These are phyloP conservation scores for Pleurotus djamor DNA, from an alignment of 768 basidiomycete species.

Conservation along the genomic window DNA sequence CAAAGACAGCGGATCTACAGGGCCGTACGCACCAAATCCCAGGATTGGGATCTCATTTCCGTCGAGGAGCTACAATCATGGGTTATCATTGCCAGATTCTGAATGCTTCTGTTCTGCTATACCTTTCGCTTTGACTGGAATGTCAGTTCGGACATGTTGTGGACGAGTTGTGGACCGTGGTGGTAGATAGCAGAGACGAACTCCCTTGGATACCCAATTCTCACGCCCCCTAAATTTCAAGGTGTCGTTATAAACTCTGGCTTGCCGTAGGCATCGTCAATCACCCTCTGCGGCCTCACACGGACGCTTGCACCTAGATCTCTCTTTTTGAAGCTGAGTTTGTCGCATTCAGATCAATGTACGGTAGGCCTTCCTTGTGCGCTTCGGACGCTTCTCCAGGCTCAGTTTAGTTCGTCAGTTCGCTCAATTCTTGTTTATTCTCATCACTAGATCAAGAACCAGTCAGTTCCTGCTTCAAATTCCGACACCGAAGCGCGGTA, in stretches of 20 bases:
- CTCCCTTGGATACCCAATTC: neutral
- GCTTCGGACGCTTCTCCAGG: neutral
- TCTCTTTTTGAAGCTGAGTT: neutral
- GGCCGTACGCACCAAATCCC: slow-evolving; percentile 40
- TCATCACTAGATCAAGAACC: neutral
- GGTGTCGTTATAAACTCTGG: neutral
- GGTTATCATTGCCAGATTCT: neutral
- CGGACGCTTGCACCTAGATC: neutral
- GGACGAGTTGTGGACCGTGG: too few relatives aligned
- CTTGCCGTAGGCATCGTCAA: neutral
- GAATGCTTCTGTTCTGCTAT: neutral
- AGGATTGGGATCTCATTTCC: slow-evolving; percentile 51
- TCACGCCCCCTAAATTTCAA: neutral
- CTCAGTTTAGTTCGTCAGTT: neutral
- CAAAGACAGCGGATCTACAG: neutral
- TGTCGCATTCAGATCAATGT: too few relatives aligned
- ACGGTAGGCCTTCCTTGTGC: too few relatives aligned
- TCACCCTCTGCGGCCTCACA: neutral
- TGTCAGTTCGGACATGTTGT: neutral
- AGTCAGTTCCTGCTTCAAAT: neutral
- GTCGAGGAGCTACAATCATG: slow-evolving; percentile 38
- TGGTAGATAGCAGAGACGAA: neutral
- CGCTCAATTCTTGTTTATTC: neutral
- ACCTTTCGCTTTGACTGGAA: slow-evolving; percentile 1
- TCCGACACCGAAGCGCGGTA: neutral